Conservation (phyloP, 2,329 filamentous ascomycete genomes). For the Teratosphaeria destructans region DNA sequence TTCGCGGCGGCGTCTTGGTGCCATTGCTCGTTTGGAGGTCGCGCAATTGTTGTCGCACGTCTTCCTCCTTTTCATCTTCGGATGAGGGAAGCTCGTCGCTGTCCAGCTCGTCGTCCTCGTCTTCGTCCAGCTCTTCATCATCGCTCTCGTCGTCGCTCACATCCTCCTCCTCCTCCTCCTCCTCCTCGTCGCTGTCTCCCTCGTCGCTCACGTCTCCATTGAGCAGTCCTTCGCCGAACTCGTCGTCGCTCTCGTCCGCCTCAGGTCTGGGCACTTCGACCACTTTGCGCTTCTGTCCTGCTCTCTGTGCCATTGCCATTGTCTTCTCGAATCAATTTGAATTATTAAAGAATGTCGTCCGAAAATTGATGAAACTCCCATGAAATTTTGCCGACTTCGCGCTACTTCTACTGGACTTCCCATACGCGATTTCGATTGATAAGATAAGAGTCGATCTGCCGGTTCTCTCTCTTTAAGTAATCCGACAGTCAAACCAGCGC, state of each 20-base stretch:
- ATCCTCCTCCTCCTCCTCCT: constrained; percentile 8
- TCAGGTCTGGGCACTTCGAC: constrained; percentile 25
- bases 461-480: too few relatives aligned
- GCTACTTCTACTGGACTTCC: neutral
- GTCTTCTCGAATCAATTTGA: too few relatives aligned
- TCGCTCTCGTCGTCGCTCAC: constrained; percentile 24
- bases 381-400: neutral
- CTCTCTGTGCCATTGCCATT: constrained; percentile 12
- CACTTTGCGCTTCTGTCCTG: constrained; percentile 35
- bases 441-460: neutral
- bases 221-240: constrained; percentile 27
- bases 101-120: constrained; percentile 30
- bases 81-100: constrained; percentile 32
- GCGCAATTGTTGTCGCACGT: constrained; percentile 35
- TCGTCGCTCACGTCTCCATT: constrained; percentile 29
- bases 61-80: constrained; percentile 25
- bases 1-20: constrained; percentile 7
- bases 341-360: too few relatives aligned
- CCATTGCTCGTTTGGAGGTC: constrained; percentile 29
- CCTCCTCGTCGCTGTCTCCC: constrained; percentile 15
- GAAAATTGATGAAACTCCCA: neutral
- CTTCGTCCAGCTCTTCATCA: constrained; percentile 19
- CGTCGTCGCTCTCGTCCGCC: constrained; percentile 12
- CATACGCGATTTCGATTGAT: neutral
- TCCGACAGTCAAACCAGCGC: too few relatives aligned